phyloP scores from a whole-genome alignment of 768 basidiomycete genomes.

The Russula olivacea region DNA sequence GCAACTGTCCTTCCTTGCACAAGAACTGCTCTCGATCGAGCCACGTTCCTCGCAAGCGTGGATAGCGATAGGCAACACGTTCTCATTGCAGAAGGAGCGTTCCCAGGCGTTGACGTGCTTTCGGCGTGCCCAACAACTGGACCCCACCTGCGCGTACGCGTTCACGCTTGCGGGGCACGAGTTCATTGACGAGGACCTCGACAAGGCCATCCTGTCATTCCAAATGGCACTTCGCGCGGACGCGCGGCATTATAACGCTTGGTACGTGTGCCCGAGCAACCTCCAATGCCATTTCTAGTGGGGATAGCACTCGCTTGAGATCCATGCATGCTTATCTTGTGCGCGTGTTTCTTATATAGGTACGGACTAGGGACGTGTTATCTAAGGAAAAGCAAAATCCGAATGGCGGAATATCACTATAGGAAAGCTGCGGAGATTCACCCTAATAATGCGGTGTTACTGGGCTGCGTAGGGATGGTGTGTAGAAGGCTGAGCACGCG shows the following conservation, averaged over 20 bases:
- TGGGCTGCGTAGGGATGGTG: constrained; percentile 96
- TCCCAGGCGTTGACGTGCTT: constrained; percentile 92
- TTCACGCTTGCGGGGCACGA: constrained; percentile 97
- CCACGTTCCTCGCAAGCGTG: constrained; percentile 84
- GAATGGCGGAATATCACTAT: constrained; percentile 95
- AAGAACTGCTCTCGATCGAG: constrained; percentile 81
- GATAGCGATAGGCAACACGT: constrained; percentile 96
- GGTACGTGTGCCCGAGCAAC: constrained; percentile 49
- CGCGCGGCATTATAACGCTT: constrained; percentile 94
- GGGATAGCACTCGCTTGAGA: background rate
- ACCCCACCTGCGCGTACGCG: constrained; percentile 88
- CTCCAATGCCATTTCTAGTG: constrained; percentile 20
- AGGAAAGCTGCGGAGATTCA: constrained; percentile 88
- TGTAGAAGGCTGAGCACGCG: constrained; percentile 34
- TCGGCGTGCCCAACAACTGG: constrained; percentile 82
- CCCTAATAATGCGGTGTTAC: constrained; percentile 89
- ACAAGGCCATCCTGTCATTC: constrained; percentile 88
- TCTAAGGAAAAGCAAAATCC: constrained; percentile 86
- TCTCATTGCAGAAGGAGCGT: constrained; percentile 92
- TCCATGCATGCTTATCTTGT: constrained; percentile 21
- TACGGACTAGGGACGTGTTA: constrained; percentile 99
- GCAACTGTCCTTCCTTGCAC: constrained; percentile 85
- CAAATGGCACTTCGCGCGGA: constrained; percentile 88
- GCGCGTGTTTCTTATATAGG: constrained; percentile 44
- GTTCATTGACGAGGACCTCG: constrained; percentile 91